These are phyloP conservation scores for Penicillium paradoxum DNA, from an alignment of 495 filamentous ascomycete genomes.

Conservation along the genomic window DNA sequence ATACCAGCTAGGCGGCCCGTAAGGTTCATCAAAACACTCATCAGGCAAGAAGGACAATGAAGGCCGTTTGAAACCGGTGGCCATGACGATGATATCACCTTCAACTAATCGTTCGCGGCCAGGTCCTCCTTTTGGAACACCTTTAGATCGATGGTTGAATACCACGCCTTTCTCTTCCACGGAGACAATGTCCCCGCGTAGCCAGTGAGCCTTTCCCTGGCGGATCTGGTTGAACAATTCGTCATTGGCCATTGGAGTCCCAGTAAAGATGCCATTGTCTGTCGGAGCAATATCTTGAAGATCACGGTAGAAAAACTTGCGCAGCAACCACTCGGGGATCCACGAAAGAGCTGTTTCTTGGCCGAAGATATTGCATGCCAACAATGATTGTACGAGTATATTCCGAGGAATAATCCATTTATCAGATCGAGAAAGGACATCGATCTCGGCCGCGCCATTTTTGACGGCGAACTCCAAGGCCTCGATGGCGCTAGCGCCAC, in stretches of 20 bases:
- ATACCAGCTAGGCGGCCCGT: constrained; percentile 81
- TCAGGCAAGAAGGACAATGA: constrained; percentile 67
- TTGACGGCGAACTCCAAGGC: constrained; percentile 74
- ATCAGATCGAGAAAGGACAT: constrained; percentile 71
- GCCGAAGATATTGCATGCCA: constrained; percentile 75
- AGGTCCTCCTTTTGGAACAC: constrained; percentile 68
- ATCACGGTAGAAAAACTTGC: constrained; percentile 80
- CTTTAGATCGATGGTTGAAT: constrained; percentile 66
- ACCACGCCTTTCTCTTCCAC: constrained; percentile 60
- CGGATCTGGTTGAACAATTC: constrained; percentile 75
- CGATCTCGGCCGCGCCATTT: constrained; percentile 59
- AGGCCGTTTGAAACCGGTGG: constrained; percentile 75
- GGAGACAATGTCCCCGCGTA: constrained; percentile 69
- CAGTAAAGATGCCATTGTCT: constrained; percentile 62
- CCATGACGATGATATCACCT: constrained; percentile 76
- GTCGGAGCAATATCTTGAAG: constrained; percentile 70
- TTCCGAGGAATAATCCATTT: constrained; percentile 91
- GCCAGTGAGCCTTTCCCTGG: constrained; percentile 68
- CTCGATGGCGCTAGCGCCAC: constrained; percentile 78
- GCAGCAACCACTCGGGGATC: constrained; percentile 71
- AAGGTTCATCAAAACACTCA: constrained; percentile 63
- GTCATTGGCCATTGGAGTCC: constrained; percentile 82
- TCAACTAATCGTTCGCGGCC: constrained; percentile 57
- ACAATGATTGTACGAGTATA: constrained; percentile 63
- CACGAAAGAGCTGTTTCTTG: constrained; percentile 68